A percentile compares a stretch with the other conserved stretches of the same genome.
phyloP scores from a whole-genome alignment of 768 basidiomycete genomes.

The Mycena epipterygia region DNA sequence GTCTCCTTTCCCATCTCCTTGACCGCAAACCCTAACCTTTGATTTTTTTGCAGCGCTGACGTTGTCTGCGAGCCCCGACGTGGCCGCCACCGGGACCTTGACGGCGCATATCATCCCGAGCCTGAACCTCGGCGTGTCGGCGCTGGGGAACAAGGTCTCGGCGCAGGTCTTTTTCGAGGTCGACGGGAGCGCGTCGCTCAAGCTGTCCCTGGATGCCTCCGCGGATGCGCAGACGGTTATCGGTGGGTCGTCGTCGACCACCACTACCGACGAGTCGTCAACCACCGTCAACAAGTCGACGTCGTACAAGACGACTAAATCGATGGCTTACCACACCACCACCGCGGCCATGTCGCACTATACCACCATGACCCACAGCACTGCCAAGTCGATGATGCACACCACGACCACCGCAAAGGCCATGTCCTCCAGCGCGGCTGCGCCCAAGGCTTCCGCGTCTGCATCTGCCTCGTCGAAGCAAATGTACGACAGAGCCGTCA shows the following conservation, averaged over 20 bases:
- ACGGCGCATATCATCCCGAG: conserved; percentile 64
- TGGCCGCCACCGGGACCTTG: conserved; percentile 56
- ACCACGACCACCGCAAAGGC: neutral
- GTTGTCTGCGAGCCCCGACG: conserved; percentile 55
- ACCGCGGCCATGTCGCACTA: neutral
- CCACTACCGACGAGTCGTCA: too few relatives aligned
- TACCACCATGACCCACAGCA: neutral
- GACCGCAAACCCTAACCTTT: neutral
- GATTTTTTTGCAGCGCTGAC: conserved; percentile 50
- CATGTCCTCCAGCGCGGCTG: neutral
- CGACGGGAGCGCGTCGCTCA: conserved; percentile 52
- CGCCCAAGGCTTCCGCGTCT: neutral
- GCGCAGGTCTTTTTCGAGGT: conserved; percentile 58
- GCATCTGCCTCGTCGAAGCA: neutral
- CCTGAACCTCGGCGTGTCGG: conserved; percentile 59
- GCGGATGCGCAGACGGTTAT: conserved; percentile 31
- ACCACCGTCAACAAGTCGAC: too few relatives aligned
- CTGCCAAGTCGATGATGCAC: neutral
- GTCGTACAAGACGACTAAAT: neutral
- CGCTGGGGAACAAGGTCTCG: conserved; percentile 51
- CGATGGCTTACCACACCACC: neutral
- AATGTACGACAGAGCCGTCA: conserved; percentile 11
- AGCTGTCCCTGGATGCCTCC: conserved; percentile 41
- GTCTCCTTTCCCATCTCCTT: conserved; percentile 33
- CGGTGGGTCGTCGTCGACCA: neutral